Evolutionary conservation across 2,329 filamentous ascomycete genomes (phyloP).

Genomic region (Dryadomyces sulphureus): DNA sequence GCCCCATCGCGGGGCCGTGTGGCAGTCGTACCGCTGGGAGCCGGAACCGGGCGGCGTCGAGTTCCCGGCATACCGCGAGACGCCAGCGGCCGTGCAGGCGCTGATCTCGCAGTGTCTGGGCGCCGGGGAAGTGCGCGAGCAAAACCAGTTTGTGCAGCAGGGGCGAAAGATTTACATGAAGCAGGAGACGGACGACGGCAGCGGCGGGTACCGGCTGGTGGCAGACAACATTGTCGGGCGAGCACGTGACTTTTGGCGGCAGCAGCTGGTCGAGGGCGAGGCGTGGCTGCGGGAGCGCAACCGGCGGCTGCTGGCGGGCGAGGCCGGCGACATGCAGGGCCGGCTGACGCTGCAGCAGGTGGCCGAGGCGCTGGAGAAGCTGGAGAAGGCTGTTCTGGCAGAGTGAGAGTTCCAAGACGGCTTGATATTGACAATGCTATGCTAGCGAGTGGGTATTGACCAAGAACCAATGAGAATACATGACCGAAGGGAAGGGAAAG

Average conservation of each 20-base stretch:
- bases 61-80: conserved; percentile 32
- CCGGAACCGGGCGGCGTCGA: conserved; percentile 31
- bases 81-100: conserved; percentile 6
- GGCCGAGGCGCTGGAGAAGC: neutral
- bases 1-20: conserved; percentile 39
- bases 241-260: conserved; percentile 3
- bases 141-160: conserved; percentile 8
- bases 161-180: conserved; percentile 10
- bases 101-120: conserved; percentile 10
- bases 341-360: conserved; percentile 3
- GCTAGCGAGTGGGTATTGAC: conserved; percentile 4
- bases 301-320: neutral
- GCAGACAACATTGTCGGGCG: conserved; percentile 1
- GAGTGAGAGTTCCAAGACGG: neutral
- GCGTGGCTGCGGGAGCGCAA: conserved; percentile 4
- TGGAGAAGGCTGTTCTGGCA: too few relatives aligned
- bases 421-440: neutral
- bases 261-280: conserved; percentile 1
- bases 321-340: neutral
- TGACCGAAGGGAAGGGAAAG: neutral
- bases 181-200: neutral
- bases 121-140: conserved; percentile 3
- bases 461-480: neutral
- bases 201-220: conserved; percentile 1
- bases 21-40: conserved; percentile 44